Conservation (phyloP, 192 early-diverging fungal species). For the Umbelopsis ramanniana region DNA sequence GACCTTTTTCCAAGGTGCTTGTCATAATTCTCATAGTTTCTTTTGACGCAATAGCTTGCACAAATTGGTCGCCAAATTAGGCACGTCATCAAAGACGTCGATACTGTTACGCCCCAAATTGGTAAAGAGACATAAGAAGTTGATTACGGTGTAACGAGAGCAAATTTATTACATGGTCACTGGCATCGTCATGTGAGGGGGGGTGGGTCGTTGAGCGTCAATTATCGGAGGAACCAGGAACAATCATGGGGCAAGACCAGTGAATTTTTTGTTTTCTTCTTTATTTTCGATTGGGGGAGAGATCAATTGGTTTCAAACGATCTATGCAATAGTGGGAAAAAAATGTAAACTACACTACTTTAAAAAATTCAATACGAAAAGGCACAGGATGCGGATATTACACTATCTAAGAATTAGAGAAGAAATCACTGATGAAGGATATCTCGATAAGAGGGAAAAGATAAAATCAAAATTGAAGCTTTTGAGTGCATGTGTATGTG, state of each 20-base stretch:
- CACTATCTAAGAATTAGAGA: constrained; percentile 5
- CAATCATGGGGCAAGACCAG: neutral
- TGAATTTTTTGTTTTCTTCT: neutral
- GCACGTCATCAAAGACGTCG: too few relatives aligned
- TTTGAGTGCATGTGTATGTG: neutral
- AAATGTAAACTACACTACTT: neutral
- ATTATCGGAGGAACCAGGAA: neutral
- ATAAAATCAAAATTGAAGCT: too few relatives aligned
- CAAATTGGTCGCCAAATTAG: too few relatives aligned
- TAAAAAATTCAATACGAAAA: neutral
- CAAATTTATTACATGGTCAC: neutral
- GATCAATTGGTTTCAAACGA: neutral
- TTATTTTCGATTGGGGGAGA: neutral
- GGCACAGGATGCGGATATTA: neutral
- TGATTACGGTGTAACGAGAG: neutral
- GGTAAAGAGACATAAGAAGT: too few relatives aligned
- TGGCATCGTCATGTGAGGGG: neutral
- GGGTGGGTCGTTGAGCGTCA: neutral
- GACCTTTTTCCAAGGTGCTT: too few relatives aligned
- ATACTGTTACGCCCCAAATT: too few relatives aligned
- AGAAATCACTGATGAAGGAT: constrained; percentile 2
- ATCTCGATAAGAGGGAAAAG: too few relatives aligned
- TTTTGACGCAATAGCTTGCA: too few relatives aligned
- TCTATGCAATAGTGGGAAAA: neutral
- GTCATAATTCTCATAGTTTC: too few relatives aligned